Conservation (phyloP, 1,284 basidiomycete genomes). For the Trametes pubescens region DNA sequence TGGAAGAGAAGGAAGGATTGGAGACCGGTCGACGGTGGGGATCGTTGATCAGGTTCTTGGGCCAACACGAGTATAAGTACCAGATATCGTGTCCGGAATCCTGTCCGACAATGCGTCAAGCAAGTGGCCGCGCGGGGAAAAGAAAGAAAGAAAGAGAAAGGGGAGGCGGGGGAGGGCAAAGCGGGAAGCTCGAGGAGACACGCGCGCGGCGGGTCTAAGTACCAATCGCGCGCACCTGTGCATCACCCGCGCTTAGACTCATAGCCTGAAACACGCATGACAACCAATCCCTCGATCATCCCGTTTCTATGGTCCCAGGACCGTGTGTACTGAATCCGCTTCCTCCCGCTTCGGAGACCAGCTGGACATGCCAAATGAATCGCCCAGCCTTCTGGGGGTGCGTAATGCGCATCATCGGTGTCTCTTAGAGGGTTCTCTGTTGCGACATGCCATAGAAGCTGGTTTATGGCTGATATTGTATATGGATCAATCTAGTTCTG, state of each 20-base stretch:
- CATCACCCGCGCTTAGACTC: constrained; percentile 32
- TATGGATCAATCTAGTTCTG: neutral
- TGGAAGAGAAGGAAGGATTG: constrained; percentile 28
- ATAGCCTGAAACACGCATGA: constrained; percentile 19
- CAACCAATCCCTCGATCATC: constrained; percentile 22
- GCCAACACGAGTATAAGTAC: constrained; percentile 42
- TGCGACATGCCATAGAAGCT: neutral
- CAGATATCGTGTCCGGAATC: constrained; percentile 45
- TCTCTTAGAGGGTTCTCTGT: neutral
- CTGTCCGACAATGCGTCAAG: constrained; percentile 43
- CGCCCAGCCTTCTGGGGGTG: no score
- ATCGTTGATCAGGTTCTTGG: constrained; percentile 22
- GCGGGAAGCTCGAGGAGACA: constrained; percentile 30
- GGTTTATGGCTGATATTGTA: neutral
- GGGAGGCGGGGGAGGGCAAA: constrained; percentile 25
- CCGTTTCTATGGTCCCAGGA: constrained; percentile 25
- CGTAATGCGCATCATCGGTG: neutral
- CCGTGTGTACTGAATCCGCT: constrained; percentile 1
- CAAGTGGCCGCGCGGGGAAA: constrained; percentile 34
- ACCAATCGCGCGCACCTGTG: constrained; percentile 10
- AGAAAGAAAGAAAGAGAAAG: constrained; percentile 28
- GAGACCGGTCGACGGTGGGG: constrained; percentile 44
- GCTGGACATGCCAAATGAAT: no score
- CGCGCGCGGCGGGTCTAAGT: neutral
- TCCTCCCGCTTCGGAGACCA: no score